These are phyloP conservation scores for Nannochloris sp. DNA, from an alignment of 139 green algal genomes.

Conservation along the genomic window DNA sequence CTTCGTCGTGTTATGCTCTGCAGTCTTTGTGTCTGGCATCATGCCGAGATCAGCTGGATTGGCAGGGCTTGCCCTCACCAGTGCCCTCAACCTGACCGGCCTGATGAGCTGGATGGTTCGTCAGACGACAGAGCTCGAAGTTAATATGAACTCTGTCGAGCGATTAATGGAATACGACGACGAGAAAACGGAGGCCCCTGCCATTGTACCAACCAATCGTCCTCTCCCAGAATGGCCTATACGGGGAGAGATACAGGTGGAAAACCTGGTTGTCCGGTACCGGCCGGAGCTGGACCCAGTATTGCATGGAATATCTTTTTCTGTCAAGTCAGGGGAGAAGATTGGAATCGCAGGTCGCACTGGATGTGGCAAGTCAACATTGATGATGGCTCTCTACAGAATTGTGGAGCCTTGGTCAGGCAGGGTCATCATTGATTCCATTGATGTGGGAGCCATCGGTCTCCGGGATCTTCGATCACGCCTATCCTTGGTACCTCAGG, in stretches of 20 bases:
- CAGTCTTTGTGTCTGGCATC: slow-evolving; percentile 46
- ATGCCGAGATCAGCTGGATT: slow-evolving; percentile 58
- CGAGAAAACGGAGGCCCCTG: slow-evolving; percentile 23
- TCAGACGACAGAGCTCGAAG: slow-evolving; percentile 24
- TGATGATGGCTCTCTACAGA: slow-evolving; percentile 53
- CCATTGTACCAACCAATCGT: slow-evolving; percentile 11
- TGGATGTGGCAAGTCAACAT: slow-evolving; percentile 49
- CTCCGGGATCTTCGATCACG: slow-evolving; percentile 49
- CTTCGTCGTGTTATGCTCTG: slow-evolving; percentile 42
- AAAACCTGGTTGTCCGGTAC: slow-evolving; percentile 71
- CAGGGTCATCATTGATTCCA: slow-evolving; percentile 73
- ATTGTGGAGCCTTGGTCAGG: slow-evolving; percentile 65
- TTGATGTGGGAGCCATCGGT: slow-evolving; percentile 69
- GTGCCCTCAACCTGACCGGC: slow-evolving; percentile 75
- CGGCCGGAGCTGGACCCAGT: slow-evolving; percentile 73
- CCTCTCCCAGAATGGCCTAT: slow-evolving; percentile 40
- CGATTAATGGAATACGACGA: slow-evolving; percentile 72
- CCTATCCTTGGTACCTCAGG: slow-evolving; percentile 68
- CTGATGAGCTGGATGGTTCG: slow-evolving; percentile 81
- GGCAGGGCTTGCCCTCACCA: slow-evolving; percentile 80
- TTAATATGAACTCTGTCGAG: slow-evolving; percentile 89
- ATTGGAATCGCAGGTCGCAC: slow-evolving; percentile 42
- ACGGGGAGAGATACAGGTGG: slow-evolving; percentile 35
- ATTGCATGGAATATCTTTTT: slow-evolving; percentile 67
- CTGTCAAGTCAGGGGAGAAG: slow-evolving; percentile 27